phyloP scores from a whole-genome alignment of 306 rosid species.

The Lathyrus aphaca region DNA sequence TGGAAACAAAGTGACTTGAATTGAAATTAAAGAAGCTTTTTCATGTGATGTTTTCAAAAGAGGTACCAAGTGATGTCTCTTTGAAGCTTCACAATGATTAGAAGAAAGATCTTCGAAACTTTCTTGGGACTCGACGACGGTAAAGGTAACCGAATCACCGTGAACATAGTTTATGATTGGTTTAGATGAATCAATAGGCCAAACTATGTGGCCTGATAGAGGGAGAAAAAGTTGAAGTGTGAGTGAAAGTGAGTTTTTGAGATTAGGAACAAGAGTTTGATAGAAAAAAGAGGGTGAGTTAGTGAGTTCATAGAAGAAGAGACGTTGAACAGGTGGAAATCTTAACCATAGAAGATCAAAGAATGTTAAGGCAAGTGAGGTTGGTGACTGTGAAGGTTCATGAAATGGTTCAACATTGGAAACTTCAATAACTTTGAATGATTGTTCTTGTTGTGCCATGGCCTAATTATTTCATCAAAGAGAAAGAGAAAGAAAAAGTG shows the following conservation, averaged over 20 bases:
- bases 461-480: neutral
- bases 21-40: slow-evolving; percentile 17
- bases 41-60: slow-evolving; percentile 24
- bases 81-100: neutral
- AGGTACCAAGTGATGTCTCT: slow-evolving; percentile 9
- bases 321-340: slow-evolving; percentile 26
- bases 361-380: slow-evolving; percentile 34
- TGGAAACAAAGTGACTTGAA: slow-evolving; percentile 38
- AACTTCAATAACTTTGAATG: neutral
- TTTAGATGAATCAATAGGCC: slow-evolving; percentile 29
- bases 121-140: slow-evolving; percentile 35
- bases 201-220: slow-evolving; percentile 28
- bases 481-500: neutral
- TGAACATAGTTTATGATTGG: slow-evolving; percentile 25
- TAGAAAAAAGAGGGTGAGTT: slow-evolving; percentile 18
- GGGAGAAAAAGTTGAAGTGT: slow-evolving; percentile 46
- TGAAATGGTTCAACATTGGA: slow-evolving; percentile 6
- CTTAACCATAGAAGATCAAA: slow-evolving; percentile 43
- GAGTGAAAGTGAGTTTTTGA: slow-evolving; percentile 38
- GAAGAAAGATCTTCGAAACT: slow-evolving; percentile 11
- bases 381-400: neutral
- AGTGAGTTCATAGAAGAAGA: slow-evolving; percentile 33
- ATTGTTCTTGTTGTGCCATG: neutral
- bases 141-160: slow-evolving; percentile 32
- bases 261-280: slow-evolving; percentile 37